Base-by-base conservation (phyloP, 2,329 filamentous ascomycete genomes). In the Stachybotrys chlorohalonatus region DNA sequence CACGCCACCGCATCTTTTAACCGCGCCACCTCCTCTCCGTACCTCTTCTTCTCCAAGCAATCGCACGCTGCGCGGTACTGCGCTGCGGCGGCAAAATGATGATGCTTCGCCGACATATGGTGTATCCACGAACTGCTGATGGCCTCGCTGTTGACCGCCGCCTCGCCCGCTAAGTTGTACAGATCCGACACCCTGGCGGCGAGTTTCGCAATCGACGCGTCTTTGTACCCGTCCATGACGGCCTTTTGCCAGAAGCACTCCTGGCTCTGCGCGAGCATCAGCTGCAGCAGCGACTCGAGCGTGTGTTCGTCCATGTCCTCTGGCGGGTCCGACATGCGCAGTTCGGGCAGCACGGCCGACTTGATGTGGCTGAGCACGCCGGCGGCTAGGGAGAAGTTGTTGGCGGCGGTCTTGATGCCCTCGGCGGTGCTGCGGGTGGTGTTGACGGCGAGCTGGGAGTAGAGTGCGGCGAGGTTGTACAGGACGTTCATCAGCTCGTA, bases 161-260 rank as follows among this genome's bases (percentile, higher is more conserved):
- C 87, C 62, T 96, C 93, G 7, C 89, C 86, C 0, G 92, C 90
- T 53, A 86, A 76, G 53, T 85, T 88, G 71, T 97, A 99, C 48
- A 95, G 81, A 65, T 99, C 94, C 2, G 90, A 95, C 5, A 97
- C 91, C 57, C 90, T 73, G 0, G 90, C 90, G 5, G 94, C 92
- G 16, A 99, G 78, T 68, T 95, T 94, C 2, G 94, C 89, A 58
- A 99, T 95, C 0, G 87, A 90, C 1, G 85, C 88, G 67, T 99
- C 94, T 69, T 95, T 96, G 73, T 96, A 84, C 30, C 86, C 85
- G 67, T 96, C 93, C 75, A 95, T 92, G 56, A 95, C 92, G 1
- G 94, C 93, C 68, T 96, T 97, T 62, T 94, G 88, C 94, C 94
- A 99, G 71, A 94, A 97, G 68, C 92, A 97, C 73, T 99, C 94